Evolutionary conservation across 345 rosid species (phyloP).

Genomic region (Pugionium dolabratum): DNA sequence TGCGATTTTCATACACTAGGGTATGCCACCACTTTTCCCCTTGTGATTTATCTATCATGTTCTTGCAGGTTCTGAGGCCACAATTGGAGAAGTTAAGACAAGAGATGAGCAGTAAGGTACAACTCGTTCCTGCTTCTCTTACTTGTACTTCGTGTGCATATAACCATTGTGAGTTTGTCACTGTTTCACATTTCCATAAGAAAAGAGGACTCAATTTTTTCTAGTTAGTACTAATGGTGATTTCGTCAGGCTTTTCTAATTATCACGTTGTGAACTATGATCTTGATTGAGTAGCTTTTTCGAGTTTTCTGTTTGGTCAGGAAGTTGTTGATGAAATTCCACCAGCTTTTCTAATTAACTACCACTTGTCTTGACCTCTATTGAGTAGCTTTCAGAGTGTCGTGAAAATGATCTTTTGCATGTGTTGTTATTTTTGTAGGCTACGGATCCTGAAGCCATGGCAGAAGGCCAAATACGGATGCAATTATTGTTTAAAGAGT

Average conservation of each 20-base stretch:
- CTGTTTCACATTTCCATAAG: no score
- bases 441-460: slow-evolving; percentile 45
- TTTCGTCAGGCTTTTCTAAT: not conserved
- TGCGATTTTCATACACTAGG: no score
- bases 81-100: slow-evolving; percentile 46
- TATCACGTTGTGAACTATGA: not conserved
- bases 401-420: no score
- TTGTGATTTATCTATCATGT: slow-evolving; percentile 9
- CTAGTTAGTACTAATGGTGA: not conserved
- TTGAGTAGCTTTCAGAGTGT: no score
- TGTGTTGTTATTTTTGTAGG: no score
- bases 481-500: slow-evolving; percentile 48
- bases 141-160: slow-evolving; percentile 14
- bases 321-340: not conserved
- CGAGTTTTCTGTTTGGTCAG: slow-evolving; percentile 10
- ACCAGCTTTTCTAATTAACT: not conserved
- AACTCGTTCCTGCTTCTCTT: not conserved
- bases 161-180: slow-evolving; percentile 13
- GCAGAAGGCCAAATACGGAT: slow-evolving; percentile 47
- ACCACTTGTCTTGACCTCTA: slow-evolving; percentile 9
- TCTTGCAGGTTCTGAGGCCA: slow-evolving; percentile 49
- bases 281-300: slow-evolving; percentile 14
- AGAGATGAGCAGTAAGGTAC: slow-evolving; percentile 45
- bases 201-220: no score
- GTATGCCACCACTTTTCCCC: not conserved